phyloP scores from a whole-genome alignment of 1,284 basidiomycete species.

The Austropuccinia psidii region DNA sequence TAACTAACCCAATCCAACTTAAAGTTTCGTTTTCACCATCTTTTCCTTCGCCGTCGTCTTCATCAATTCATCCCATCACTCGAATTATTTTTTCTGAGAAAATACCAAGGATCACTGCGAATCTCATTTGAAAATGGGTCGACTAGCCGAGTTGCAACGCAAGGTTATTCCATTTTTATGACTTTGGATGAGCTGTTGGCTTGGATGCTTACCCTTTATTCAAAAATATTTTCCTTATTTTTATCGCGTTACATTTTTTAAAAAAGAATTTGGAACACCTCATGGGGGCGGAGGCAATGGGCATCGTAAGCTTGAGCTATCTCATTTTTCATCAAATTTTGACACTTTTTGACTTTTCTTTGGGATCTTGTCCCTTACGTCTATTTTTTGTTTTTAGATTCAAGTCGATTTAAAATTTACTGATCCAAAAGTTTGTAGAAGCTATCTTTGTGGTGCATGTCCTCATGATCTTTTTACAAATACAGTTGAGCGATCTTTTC shows the following conservation, averaged over 20 bases:
- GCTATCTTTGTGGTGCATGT: constrained; percentile 95
- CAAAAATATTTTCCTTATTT: too few relatives aligned
- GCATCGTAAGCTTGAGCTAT: constrained; percentile 53
- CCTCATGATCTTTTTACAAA: constrained; percentile 97
- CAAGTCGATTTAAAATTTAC: constrained; percentile 89
- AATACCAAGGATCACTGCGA: too few relatives aligned
- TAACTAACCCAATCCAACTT: too few relatives aligned
- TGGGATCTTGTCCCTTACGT: not conserved
- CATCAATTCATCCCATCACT: too few relatives aligned
- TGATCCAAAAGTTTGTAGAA: constrained; percentile 97
- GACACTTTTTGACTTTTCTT: too few relatives aligned
- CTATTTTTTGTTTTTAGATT: constrained; percentile 44
- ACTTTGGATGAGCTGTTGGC: not conserved
- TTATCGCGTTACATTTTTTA: too few relatives aligned
- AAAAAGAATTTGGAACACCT: constrained; percentile 63
- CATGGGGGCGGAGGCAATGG: constrained; percentile 99
- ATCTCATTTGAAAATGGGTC: constrained; percentile 34
- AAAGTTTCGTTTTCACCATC: too few relatives aligned
- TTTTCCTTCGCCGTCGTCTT: too few relatives aligned
- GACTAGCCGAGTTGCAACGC: constrained; percentile 28
- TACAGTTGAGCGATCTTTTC: constrained; percentile 61
- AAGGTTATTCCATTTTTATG: not conserved
- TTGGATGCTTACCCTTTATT: too few relatives aligned
- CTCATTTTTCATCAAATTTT: not conserved
- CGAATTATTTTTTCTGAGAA: too few relatives aligned